phyloP scores from a whole-genome alignment of 2,329 filamentous ascomycete species.

The Fusarium sp. region DNA sequence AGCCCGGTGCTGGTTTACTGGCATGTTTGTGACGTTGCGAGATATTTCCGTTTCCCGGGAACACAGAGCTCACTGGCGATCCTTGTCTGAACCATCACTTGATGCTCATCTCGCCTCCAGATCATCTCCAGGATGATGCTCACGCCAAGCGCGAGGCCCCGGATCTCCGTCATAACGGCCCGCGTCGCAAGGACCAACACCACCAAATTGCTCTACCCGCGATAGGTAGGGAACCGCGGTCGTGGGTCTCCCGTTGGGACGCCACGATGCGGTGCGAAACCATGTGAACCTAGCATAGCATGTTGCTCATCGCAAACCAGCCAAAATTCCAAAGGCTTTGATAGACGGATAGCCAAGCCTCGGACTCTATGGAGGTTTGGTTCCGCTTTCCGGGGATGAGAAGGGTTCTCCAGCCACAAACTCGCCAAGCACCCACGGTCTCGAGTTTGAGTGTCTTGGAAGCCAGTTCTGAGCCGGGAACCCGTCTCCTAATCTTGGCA shows the following conservation, averaged over 20 bases:
- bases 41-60: slow-evolving; percentile 10
- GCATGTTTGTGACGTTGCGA: slow-evolving; percentile 23
- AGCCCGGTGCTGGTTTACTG: neutral
- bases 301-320: neutral
- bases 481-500: neutral
- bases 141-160: neutral
- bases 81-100: neutral
- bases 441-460: neutral
- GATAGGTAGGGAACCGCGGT: neutral
- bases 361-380: neutral
- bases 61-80: neutral
- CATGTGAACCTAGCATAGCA: neutral
- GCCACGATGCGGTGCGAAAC: slow-evolving; percentile 2
- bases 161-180: slow-evolving; percentile 7
- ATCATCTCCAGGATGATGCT: neutral
- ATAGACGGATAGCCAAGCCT: neutral
- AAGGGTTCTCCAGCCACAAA: neutral
- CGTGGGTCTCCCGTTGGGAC: slow-evolving; percentile 3
- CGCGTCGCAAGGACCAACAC: slow-evolving; percentile 4
- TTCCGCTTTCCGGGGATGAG: slow-evolving; percentile 5
- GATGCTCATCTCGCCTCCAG: neutral
- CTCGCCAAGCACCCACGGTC: neutral
- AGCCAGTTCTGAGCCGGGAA: neutral
- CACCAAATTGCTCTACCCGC: neutral
- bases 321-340: neutral